Evolutionary conservation across 306 rosid genomes (phyloP).

Genomic region (Glycine latifolia): DNA sequence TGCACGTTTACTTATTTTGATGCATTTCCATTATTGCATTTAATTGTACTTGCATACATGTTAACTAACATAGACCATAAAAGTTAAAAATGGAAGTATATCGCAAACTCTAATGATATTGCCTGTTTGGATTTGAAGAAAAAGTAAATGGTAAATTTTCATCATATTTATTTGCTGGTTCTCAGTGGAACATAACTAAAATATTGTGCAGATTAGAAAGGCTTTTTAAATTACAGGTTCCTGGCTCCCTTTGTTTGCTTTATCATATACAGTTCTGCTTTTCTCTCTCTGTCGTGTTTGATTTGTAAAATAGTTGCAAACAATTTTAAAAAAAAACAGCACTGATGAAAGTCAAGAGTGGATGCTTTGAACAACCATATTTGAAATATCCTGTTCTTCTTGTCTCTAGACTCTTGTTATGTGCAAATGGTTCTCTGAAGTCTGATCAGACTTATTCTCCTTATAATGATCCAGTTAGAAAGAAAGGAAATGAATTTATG

Average conservation of each 20-base stretch:
- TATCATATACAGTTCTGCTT: not conserved
- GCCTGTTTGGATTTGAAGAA: not conserved
- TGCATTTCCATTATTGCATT: slow-evolving; percentile 10
- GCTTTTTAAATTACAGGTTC: not conserved
- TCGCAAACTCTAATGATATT: not conserved
- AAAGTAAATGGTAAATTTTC: slow-evolving; percentile 6
- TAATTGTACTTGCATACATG: not conserved
- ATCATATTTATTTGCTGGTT: slow-evolving; percentile 2
- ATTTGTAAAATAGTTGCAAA: not conserved
- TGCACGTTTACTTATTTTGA: not conserved
- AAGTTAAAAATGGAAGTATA: not conserved
- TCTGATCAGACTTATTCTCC: not conserved
- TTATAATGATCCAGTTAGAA: too few species aligned
- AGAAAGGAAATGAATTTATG: too few species aligned
- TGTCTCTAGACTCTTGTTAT: not conserved
- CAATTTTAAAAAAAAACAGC: not conserved
- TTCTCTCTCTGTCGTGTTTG: not conserved
- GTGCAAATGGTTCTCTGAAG: not conserved
- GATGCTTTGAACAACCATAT: not conserved
- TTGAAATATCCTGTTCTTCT: too few species aligned
- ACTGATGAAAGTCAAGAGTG: not conserved
- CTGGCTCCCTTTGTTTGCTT: not conserved
- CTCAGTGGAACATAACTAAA: not conserved
- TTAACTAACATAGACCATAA: not conserved
- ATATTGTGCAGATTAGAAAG: too few species aligned